Evolutionary conservation across 768 basidiomycete species (phyloP).

Genomic region (Termitomyces sp.): DNA sequence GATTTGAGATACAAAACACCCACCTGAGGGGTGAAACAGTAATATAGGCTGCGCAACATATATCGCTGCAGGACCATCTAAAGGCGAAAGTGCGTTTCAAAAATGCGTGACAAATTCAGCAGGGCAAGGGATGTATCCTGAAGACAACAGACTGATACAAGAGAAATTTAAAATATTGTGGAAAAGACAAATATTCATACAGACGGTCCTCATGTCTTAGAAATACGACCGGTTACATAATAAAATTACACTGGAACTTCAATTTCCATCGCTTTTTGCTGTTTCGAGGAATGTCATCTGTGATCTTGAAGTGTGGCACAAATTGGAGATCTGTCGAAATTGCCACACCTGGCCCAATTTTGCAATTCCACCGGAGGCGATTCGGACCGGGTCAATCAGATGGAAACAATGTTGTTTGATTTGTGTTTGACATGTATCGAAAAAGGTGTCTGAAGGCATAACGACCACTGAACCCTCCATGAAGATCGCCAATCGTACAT

Average conservation of each 20-base stretch:
- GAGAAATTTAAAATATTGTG: not conserved
- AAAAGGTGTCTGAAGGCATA: not conserved
- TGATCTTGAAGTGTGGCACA: no score
- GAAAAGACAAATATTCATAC: no score
- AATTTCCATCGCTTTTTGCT: not conserved
- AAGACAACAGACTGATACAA: not conserved
- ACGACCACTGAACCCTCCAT: constrained; percentile 20
- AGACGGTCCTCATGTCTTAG: no score
- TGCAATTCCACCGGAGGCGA: not conserved
- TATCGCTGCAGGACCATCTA: not conserved
- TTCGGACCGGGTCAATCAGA: not conserved
- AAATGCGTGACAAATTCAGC: not conserved
- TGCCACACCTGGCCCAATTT: not conserved
- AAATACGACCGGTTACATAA: not conserved
- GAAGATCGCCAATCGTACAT: constrained; percentile 47
- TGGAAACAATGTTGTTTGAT: not conserved
- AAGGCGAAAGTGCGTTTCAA: not conserved
- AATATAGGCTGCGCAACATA: not conserved
- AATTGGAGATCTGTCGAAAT: not conserved
- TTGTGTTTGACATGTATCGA: not conserved
- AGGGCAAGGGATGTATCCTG: not conserved
- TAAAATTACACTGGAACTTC: no score
- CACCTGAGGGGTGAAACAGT: not conserved
- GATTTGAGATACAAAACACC: not conserved
- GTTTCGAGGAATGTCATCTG: no score